Evolutionary conservation across 805 yeast species (phyloP), one percentile per base, ranked within the genome.

Genomic region (Candida dajiaensis): DNA sequence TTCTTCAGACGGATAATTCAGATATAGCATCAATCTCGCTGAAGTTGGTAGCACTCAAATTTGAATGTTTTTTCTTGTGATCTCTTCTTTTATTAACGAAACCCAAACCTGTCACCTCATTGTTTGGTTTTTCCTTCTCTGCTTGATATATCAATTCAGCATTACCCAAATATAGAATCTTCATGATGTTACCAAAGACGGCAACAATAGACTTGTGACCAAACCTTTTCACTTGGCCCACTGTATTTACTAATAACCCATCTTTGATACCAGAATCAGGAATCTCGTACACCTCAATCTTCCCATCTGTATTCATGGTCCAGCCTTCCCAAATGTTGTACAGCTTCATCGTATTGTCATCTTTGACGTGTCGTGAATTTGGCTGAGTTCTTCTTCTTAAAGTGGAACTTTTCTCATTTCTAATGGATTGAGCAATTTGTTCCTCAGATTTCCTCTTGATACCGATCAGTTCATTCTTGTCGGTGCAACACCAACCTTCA

Each of bases 401-500:
- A 1, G 48, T 45, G 4, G 60, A 45, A 6, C 46, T 44, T 29
- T 45, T 50, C 3, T 41, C 51, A 19, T 43, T 38, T 12, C 38
- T 42, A 19, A 54, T 50, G 4, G 58, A 51, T 35, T 54, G 49
- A 13, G 49, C 45, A 6, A 56, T 55, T 35, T 64, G 69, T 10
- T 57, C 62, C 39, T 59, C 63, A 16, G 70, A 69, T 47, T 74
- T 74, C 47, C 73, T 63, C 42, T 78, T 69, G 9, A 81, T 69
- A 1, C 96, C 96, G 65, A 87, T 74, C 12, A 88, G 66, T 70
- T 83, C 76, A 61, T 88, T 87, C 58, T 85, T 73, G 54, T 85
- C 95, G 1, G 90, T 85, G 12, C 80, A 64, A 52, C 84, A 81
- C 96, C 96, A 88, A 18, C 81, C 78, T 56, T 81, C 86, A n/a